phyloP scores from a whole-genome alignment of 1,139 yeast genomes.

The Magnusiomyces suaveolens region DNA sequence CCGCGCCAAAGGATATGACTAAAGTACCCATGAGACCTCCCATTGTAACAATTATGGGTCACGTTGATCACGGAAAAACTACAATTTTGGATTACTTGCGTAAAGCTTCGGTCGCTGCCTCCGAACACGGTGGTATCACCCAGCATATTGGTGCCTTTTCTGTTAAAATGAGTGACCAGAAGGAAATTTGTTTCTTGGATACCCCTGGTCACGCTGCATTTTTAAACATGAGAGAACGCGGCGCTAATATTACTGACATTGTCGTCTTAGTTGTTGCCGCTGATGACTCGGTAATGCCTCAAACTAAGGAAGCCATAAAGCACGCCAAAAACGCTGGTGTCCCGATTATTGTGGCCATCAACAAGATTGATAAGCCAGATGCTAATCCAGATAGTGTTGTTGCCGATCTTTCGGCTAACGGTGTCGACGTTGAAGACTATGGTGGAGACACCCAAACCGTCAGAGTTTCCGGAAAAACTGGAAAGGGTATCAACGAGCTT shows the following conservation, averaged over 20 bases:
- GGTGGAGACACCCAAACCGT: slow-evolving; percentile 96
- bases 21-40: slow-evolving; percentile 69
- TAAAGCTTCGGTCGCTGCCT: slow-evolving; percentile 69
- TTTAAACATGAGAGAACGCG: slow-evolving; percentile 91
- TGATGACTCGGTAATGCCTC: slow-evolving; percentile 97
- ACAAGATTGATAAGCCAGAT: slow-evolving; percentile 80
- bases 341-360: slow-evolving; percentile 82
- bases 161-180: slow-evolving; percentile 68
- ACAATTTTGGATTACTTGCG: slow-evolving; percentile 81
- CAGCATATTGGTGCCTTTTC: slow-evolving; percentile 98
- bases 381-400: slow-evolving; percentile 64
- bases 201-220: slow-evolving; percentile 99
- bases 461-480: slow-evolving; percentile 78
- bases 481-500: slow-evolving; percentile 72
- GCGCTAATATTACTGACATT: slow-evolving; percentile 89
- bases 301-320: slow-evolving; percentile 88
- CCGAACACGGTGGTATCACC: slow-evolving; percentile 94
- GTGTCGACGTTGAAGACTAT: slow-evolving; percentile 77
- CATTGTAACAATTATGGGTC: slow-evolving; percentile 96
- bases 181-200: slow-evolving; percentile 77
- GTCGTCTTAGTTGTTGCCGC: slow-evolving; percentile 94
- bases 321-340: slow-evolving; percentile 82
- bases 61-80: slow-evolving; percentile 97
- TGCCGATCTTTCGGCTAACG: slow-evolving; percentile 66
- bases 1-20: slow-evolving; percentile 29